Evolutionary conservation across 176 grass and related monocot genomes (phyloP).

Genomic region (Lolium rigidum): DNA sequence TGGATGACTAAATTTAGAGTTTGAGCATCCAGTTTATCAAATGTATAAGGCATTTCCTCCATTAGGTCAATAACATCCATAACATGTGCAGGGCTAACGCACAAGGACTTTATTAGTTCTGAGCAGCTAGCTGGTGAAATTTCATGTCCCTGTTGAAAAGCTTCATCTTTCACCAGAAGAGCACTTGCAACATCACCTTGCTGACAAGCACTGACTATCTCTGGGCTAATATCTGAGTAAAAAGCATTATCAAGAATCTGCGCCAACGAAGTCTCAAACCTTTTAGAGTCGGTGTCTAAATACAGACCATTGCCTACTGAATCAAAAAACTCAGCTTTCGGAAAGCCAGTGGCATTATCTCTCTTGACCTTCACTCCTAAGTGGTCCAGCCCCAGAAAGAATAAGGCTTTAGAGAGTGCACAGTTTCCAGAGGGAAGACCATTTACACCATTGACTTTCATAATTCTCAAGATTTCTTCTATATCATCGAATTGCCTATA

Average conservation of each 20-base stretch:
- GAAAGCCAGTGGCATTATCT: slow-evolving; percentile 76
- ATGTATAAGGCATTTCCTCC: slow-evolving; percentile 56
- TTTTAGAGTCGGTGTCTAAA: slow-evolving; percentile 77
- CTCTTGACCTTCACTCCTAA: slow-evolving; percentile 85
- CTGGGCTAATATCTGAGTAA: slow-evolving; percentile 55
- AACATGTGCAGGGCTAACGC: slow-evolving; percentile 38
- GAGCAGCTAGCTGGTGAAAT: slow-evolving; percentile 56
- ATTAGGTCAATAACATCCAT: slow-evolving; percentile 61
- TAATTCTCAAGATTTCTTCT: slow-evolving; percentile 61
- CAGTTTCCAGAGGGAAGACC: slow-evolving; percentile 56
- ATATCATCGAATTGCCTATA: slow-evolving; percentile 88
- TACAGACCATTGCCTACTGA: slow-evolving; percentile 88
- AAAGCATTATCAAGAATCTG: slow-evolving; percentile 65
- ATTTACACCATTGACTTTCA: slow-evolving; percentile 59
- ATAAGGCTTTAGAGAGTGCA: slow-evolving; percentile 76
- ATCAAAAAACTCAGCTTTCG: slow-evolving; percentile 94
- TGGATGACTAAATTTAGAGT: slow-evolving; percentile 65
- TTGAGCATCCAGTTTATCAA: slow-evolving; percentile 61
- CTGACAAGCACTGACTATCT: slow-evolving; percentile 60
- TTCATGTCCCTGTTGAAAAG: slow-evolving; percentile 66
- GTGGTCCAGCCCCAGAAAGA: slow-evolving; percentile 71
- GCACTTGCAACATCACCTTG: slow-evolving; percentile 57
- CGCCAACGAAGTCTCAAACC: slow-evolving; percentile 69
- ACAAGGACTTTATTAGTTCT: slow-evolving; percentile 64
- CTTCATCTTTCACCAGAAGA: slow-evolving; percentile 67